Evolutionary conservation across 164 flowering plant species (phyloP).

Genomic region (Amborella trichopoda): DNA sequence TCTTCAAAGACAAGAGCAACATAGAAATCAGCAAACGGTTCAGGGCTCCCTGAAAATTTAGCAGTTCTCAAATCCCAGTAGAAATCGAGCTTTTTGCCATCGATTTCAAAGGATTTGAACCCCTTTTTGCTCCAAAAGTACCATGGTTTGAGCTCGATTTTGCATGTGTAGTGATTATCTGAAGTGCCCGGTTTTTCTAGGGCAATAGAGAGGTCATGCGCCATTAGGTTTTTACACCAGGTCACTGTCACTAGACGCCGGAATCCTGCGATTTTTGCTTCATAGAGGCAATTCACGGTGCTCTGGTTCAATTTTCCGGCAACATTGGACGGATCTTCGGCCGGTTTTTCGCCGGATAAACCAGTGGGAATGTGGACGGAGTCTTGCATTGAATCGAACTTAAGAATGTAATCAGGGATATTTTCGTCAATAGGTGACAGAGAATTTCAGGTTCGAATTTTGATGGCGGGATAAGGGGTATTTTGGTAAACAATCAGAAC

Average conservation of each 20-base stretch:
- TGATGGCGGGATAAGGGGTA: no score
- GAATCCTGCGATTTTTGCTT: constrained; percentile 21
- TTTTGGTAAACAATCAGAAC: no score
- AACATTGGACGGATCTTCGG: constrained; percentile 6
- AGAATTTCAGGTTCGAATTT: no score
- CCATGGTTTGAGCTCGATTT: constrained; percentile 92
- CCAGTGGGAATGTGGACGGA: background rate
- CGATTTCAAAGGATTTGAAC: constrained; percentile 57
- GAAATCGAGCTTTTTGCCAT: constrained; percentile 40
- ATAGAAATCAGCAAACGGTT: constrained; percentile 57
- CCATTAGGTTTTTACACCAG: constrained; percentile 38
- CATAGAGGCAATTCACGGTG: constrained; percentile 28
- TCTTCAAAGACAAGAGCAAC: constrained; percentile 67
- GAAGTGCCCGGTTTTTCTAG: constrained; percentile 21
- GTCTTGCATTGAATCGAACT: background rate
- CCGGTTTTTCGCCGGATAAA: constrained; percentile 9
- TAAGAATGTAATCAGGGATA: no score
- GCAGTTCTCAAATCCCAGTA: constrained; percentile 82
- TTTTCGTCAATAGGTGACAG: no score
- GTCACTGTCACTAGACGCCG: constrained; percentile 19
- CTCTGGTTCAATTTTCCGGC: constrained; percentile 20
- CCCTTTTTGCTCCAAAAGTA: constrained; percentile 92
- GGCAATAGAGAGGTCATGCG: constrained; percentile 25
- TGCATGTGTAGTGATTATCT: constrained; percentile 38
- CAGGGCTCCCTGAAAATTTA: constrained; percentile 55